A percentile compares a stretch with the other conserved stretches of the same genome.
Evolutionary conservation across 371 early-diverging fungal species (phyloP).

Genomic region (Syncephalastrum sp.): DNA sequence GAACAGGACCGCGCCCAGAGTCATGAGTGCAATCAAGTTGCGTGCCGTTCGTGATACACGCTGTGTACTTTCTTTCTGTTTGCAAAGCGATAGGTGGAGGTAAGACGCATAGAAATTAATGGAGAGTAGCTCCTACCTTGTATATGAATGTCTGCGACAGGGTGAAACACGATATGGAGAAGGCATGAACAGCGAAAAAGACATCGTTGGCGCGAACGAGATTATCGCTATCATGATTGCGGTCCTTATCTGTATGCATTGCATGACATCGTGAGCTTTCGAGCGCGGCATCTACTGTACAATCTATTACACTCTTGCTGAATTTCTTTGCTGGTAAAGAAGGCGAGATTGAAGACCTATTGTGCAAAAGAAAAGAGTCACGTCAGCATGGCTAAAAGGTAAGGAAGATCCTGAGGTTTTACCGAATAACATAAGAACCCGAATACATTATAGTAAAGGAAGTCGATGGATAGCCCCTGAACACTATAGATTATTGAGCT

Average conservation of each 20-base stretch:
- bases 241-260: conserved; percentile 46
- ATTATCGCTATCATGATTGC: conserved; percentile 68
- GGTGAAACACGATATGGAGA: conserved; percentile 65
- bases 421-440: conserved; percentile 88
- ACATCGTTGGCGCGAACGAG: conserved; percentile 88
- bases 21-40: conserved; percentile 34
- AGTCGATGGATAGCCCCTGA: conserved; percentile 89
- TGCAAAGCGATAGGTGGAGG: background rate
- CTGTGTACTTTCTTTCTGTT: conserved; percentile 50
- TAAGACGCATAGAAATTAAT: background rate
- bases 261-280: too few relatives aligned
- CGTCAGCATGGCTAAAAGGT: too few relatives aligned
- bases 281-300: too few relatives aligned
- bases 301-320: conserved; percentile 64
- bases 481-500: conserved; percentile 48
- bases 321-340: conserved; percentile 66
- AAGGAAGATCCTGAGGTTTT: conserved; percentile 8
- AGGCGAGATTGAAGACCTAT: conserved; percentile 73
- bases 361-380: too few relatives aligned
- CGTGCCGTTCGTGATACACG: conserved; percentile 36
- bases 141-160: conserved; percentile 75
- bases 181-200: conserved; percentile 84
- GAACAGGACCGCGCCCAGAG: conserved; percentile 41
- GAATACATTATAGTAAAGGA: conserved; percentile 77
- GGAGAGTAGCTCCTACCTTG: conserved; percentile 45